A percentile compares a stretch with the other conserved stretches of the same genome.
Conservation (phyloP, 805 yeast genomes). For the Metahyphopichia silvanorum region DNA sequence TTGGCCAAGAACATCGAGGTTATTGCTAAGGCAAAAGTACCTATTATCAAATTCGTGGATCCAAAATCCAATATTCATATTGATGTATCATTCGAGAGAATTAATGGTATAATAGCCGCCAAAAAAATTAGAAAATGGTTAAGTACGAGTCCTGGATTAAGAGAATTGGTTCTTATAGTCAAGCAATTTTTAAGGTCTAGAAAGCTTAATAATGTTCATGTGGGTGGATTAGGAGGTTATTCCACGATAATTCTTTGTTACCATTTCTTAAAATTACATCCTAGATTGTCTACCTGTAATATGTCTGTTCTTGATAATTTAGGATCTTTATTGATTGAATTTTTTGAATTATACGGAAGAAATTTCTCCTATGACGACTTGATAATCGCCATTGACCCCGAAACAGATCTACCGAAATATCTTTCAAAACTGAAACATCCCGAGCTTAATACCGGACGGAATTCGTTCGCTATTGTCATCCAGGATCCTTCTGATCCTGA, state of each 20-base stretch:
- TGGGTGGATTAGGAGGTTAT: slow-evolving; percentile 94
- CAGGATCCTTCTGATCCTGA: slow-evolving; percentile 84
- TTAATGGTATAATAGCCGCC: slow-evolving; percentile 82
- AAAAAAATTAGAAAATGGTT: slow-evolving; percentile 74
- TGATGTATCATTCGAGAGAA: slow-evolving; percentile 86
- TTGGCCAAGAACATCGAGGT: slow-evolving; percentile 77
- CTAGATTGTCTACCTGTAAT: slow-evolving; percentile 63
- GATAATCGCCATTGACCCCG: slow-evolving; percentile 59
- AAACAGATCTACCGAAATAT: slow-evolving; percentile 56
- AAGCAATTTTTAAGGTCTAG: slow-evolving; percentile 83
- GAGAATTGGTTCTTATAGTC: slow-evolving; percentile 77
- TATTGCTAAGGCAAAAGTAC: slow-evolving; percentile 87
- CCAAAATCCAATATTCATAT: slow-evolving; percentile 66
- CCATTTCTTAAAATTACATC: slow-evolving; percentile 77
- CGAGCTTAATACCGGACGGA: slow-evolving; percentile 47
- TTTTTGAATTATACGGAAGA: slow-evolving; percentile 88
- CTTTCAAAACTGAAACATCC: slow-evolving; percentile 54
- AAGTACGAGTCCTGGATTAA: slow-evolving; percentile 65
- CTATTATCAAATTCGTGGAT: slow-evolving; percentile 89
- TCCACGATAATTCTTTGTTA: slow-evolving; percentile 85
- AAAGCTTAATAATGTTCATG: slow-evolving; percentile 78
- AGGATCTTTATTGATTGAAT: slow-evolving; percentile 84
- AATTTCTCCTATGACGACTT: slow-evolving; percentile 82
- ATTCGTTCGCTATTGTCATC: slow-evolving; percentile 65
- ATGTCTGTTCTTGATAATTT: slow-evolving; percentile 70